These are phyloP conservation scores for Phoma sp. DNA, from an alignment of 2,329 filamentous ascomycete species.

Conservation along the genomic window DNA sequence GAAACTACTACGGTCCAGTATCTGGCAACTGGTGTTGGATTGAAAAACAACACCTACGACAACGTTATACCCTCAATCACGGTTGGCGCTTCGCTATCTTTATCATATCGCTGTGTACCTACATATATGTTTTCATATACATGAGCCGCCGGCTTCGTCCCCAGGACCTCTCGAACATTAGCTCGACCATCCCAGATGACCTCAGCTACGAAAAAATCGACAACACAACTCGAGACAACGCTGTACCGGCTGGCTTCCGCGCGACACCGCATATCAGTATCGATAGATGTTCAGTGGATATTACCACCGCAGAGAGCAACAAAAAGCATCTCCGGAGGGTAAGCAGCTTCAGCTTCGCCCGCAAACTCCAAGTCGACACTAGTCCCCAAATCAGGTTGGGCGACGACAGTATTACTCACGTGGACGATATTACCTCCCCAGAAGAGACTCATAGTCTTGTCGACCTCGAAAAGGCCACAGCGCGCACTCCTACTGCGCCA, in stretches of 20 bases:
- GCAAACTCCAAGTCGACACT: neutral
- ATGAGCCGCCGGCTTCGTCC: slow-evolving; percentile 29
- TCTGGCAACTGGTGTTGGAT: slow-evolving; percentile 62
- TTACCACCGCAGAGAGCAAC: neutral
- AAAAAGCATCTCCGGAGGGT: slow-evolving; percentile 1
- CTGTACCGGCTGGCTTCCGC: slow-evolving; percentile 15
- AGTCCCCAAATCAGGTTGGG: neutral
- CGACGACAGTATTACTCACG: neutral
- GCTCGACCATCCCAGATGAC: slow-evolving; percentile 5
- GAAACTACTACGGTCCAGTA: slow-evolving; percentile 41
- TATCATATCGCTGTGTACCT: slow-evolving; percentile 51
- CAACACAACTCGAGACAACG: neutral
- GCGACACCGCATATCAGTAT: slow-evolving; percentile 9
- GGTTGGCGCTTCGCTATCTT: slow-evolving; percentile 57
- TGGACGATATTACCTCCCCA: neutral
- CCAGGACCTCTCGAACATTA: slow-evolving; percentile 10
- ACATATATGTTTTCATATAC: slow-evolving; percentile 53
- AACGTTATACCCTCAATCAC: slow-evolving; percentile 57
- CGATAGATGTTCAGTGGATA: neutral
- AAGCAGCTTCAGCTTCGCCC: slow-evolving; percentile 15
- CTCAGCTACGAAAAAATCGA: neutral
- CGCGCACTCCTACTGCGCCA: neutral
- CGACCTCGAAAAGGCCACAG: slow-evolving; percentile 2
- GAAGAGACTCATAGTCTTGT: neutral
- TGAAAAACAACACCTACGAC: slow-evolving; percentile 41